These are phyloP conservation scores for Phycomyces nitens DNA, from an alignment of 192 early-diverging fungal genomes.

Conservation along the genomic window DNA sequence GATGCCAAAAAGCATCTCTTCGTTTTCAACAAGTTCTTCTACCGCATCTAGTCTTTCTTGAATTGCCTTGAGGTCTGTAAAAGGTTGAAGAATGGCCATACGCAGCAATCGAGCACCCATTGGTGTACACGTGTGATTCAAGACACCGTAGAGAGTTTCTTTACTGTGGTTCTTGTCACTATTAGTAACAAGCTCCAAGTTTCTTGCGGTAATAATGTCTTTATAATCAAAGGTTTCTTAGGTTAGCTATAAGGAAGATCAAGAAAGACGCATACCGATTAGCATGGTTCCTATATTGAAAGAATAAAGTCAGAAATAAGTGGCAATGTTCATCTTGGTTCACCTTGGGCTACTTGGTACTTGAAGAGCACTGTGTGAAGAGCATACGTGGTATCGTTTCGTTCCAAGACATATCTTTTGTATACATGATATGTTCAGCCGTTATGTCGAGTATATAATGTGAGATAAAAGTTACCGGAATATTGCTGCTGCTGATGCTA, in stretches of 20 bases:
- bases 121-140: constrained; percentile 58
- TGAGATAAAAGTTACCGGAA: constrained; percentile 50
- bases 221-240: not conserved
- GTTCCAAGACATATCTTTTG: constrained; percentile 1
- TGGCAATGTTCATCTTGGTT: not conserved
- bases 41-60: constrained; percentile 58
- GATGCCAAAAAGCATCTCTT: constrained; percentile 50
- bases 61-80: constrained; percentile 48
- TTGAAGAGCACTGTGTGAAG: constrained; percentile 11
- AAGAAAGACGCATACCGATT: constrained; percentile 16
- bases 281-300: constrained; percentile 33
- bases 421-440: not conserved
- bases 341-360: constrained; percentile 45
- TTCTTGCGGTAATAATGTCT: constrained; percentile 59
- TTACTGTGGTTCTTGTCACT: constrained; percentile 42
- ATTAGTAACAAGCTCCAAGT: constrained; percentile 60
- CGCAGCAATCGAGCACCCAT: constrained; percentile 75
- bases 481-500: constrained; percentile 31
- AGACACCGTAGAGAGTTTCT: constrained; percentile 54
- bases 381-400: not conserved
- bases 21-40: constrained; percentile 42
- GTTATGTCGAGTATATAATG: not conserved
- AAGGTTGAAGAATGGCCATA: constrained; percentile 75
- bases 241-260: not conserved
- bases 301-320: not conserved